Evolutionary conservation across 129 eudicot species (phyloP).

Genomic region (Smallanthus sonchifolius): DNA sequence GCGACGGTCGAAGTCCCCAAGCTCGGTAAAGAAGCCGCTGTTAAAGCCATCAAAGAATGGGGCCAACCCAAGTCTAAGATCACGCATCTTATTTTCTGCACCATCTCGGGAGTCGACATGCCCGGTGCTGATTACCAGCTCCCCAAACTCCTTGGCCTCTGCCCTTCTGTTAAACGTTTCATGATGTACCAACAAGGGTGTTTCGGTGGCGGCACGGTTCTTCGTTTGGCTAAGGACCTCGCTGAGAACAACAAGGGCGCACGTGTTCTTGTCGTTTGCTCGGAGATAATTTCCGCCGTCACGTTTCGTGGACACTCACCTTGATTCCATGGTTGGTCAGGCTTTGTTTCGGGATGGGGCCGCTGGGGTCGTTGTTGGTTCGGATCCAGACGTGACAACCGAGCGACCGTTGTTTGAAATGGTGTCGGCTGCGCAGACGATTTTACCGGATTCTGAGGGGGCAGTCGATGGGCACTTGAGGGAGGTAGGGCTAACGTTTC

Average conservation of each 20-base stretch:
- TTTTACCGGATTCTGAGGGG: slow-evolving; percentile 32
- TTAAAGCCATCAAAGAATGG: slow-evolving; percentile 55
- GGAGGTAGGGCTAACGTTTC: slow-evolving; percentile 37
- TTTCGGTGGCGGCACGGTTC: too few relatives aligned
- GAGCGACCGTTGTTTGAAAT: slow-evolving; percentile 36
- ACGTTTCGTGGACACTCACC: too few relatives aligned
- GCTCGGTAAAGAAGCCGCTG: slow-evolving; percentile 70
- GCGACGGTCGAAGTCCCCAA: slow-evolving; percentile 70
- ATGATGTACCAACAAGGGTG: slow-evolving; percentile 34
- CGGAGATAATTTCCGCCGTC: too few relatives aligned
- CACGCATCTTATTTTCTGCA: slow-evolving; percentile 64
- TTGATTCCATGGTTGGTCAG: too few relatives aligned
- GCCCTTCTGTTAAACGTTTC: slow-evolving; percentile 59
- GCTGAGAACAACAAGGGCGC: too few relatives aligned
- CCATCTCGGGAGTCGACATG: slow-evolving; percentile 75
- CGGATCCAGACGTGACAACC: slow-evolving; percentile 27
- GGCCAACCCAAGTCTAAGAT: slow-evolving; percentile 51
- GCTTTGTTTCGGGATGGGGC: too few relatives aligned
- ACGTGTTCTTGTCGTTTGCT: too few relatives aligned
- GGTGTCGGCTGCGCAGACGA: slow-evolving; percentile 35
- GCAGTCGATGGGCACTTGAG: slow-evolving; percentile 33
- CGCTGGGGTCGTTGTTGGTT: slow-evolving; percentile 18
- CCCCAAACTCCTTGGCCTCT: slow-evolving; percentile 64
- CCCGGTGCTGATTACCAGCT: slow-evolving; percentile 75
- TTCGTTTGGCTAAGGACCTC: too few relatives aligned